A percentile compares a stretch with the other conserved stretches of the same genome.
phyloP scores from a whole-genome alignment of 345 rosid species.

The Camelina laxa region DNA sequence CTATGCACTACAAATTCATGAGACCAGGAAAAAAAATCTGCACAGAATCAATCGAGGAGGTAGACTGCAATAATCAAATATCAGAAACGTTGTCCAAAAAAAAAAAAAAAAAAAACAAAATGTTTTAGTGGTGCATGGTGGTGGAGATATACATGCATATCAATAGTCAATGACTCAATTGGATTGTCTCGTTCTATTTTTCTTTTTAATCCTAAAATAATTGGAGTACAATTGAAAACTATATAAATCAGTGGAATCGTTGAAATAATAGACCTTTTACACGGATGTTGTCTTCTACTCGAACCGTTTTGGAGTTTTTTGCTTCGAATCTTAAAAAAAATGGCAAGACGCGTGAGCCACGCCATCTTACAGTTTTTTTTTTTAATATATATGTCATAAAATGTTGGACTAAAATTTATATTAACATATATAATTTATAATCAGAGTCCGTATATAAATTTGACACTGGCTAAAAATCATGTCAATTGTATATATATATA shows the following conservation, averaged over 20 bases:
- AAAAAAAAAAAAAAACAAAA: too few species aligned
- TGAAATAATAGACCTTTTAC: constrained; percentile 37
- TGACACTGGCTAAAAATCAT: not conserved
- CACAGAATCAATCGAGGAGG: not conserved
- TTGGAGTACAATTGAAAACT: constrained; percentile 2
- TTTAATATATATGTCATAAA: not conserved
- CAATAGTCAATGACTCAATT: constrained; percentile 17
- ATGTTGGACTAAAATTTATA: constrained; percentile 8
- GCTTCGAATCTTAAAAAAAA: constrained; percentile 1
- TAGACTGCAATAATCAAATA: not conserved
- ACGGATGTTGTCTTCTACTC: constrained; percentile 35
- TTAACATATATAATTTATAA: not conserved
- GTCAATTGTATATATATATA: not conserved
- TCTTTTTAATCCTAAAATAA: not conserved
- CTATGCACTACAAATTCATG: not conserved
- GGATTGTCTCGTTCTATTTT: not conserved
- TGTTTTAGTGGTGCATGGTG: not conserved
- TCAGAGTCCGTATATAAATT: not conserved
- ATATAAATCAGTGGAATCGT: constrained; percentile 30
- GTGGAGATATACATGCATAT: not conserved
- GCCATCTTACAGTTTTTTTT: not conserved
- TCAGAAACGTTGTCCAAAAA: too few species aligned
- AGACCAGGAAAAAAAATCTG: not conserved
- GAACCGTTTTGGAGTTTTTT: constrained; percentile 14
- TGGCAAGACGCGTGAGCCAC: constrained; percentile 26